Conservation (phyloP, 805 yeast genomes). For the Kregervanrija pseudodelftensis region DNA sequence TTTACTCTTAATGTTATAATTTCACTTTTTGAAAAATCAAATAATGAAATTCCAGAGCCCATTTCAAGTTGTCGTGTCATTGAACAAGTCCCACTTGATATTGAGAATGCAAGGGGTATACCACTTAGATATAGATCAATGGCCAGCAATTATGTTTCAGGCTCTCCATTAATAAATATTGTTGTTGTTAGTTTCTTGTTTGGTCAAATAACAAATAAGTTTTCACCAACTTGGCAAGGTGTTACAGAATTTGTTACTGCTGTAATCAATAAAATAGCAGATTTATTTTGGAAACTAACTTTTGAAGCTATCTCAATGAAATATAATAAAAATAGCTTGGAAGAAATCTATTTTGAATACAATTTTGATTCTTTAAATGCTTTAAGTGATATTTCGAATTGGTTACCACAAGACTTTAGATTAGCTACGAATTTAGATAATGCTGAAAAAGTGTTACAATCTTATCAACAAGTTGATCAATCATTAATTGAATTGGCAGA, state of each 20-base stretch:
- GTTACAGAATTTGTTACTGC: slow-evolving; percentile 53
- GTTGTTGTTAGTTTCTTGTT: slow-evolving; percentile 43
- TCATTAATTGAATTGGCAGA: slow-evolving; percentile 35
- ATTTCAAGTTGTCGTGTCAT: slow-evolving; percentile 43
- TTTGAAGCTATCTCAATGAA: slow-evolving; percentile 26
- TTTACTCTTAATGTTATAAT: slow-evolving; percentile 35
- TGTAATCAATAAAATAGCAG: slow-evolving; percentile 35
- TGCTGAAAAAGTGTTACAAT: slow-evolving; percentile 21
- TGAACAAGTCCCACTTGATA: slow-evolving; percentile 67
- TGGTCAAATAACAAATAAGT: slow-evolving; percentile 68
- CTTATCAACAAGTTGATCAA: slow-evolving; percentile 28
- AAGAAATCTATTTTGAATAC: slow-evolving; percentile 13
- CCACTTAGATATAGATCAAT: slow-evolving; percentile 59
- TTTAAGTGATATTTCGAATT: slow-evolving; percentile 17
- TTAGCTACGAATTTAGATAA: slow-evolving; percentile 34
- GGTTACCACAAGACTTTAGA: slow-evolving; percentile 42
- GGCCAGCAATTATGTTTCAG: slow-evolving; percentile 34
- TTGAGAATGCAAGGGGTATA: slow-evolving; percentile 68
- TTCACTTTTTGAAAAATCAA: slow-evolving; percentile 31
- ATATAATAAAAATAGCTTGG: slow-evolving; percentile 11
- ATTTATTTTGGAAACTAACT: slow-evolving; percentile 50
- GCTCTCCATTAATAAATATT: slow-evolving; percentile 20
- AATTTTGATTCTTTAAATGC: slow-evolving; percentile 7
- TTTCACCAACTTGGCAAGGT: slow-evolving; percentile 83
- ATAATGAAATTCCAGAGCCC: slow-evolving; percentile 17